Evolutionary conservation across 2,329 filamentous ascomycete genomes (phyloP).

Genomic region (Aureobasidium lini): DNA sequence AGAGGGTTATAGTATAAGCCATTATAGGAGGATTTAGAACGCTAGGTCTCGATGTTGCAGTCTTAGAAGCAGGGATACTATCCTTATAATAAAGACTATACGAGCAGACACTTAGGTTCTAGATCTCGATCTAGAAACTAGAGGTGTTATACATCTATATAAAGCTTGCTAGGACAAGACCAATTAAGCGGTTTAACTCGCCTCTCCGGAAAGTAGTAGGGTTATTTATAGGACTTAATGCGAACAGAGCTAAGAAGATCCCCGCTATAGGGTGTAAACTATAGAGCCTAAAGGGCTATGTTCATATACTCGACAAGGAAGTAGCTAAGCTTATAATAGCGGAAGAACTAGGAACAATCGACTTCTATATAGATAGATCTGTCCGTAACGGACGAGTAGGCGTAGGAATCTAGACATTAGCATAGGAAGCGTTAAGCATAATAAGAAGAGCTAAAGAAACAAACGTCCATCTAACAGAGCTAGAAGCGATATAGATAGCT

Average conservation of each 20-base stretch:
- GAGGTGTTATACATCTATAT: no score
- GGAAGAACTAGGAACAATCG: not conserved
- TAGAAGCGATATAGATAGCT: no score
- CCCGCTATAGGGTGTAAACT: no score
- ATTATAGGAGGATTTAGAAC: not conserved
- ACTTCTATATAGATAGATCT: not conserved
- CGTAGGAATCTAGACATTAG: not conserved
- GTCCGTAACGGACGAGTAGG: not conserved
- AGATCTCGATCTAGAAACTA: not conserved
- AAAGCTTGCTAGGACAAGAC: no score
- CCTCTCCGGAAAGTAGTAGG: constrained; percentile 18
- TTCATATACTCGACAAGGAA: no score
- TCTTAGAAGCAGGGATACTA: not conserved
- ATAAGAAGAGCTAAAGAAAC: no score
- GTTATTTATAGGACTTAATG: no score
- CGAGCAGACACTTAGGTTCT: not conserved
- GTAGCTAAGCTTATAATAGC: not conserved
- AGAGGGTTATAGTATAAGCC: not conserved
- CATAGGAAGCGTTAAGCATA: no score
- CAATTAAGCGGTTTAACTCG: no score
- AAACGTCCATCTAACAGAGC: no score
- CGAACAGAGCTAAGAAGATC: no score
- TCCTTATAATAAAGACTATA: not conserved
- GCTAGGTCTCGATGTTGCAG: not conserved
- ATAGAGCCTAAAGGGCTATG: no score